Base-by-base conservation (phyloP, 306 rosid genomes). In the Luffa acutangula region DNA sequence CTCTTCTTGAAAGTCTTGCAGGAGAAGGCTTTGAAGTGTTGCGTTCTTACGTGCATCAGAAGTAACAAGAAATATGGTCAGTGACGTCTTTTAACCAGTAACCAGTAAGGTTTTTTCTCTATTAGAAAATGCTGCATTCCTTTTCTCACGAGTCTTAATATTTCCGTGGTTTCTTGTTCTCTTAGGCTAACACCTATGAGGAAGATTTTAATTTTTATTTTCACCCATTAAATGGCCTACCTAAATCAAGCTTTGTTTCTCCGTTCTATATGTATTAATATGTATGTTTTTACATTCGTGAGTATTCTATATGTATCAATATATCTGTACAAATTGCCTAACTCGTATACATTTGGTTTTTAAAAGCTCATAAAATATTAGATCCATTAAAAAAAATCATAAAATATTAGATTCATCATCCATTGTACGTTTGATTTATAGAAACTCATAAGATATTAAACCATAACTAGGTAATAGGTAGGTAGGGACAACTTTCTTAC, bases 151-250 rank as follows among this genome's bases (percentile, higher is more conserved):
- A 33, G n/a, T 63, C n/a, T 34, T 25, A 2, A 63, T 20, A 63
- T 34, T 76, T 77, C 20, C 41, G 58, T 78, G 81, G 69, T 83
- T 83, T 72, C 84, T 78, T 79, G 76, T 59, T 21, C 57, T 6
- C 3, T 51, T 65, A 36, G 70, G 54, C 49, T 9, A 62, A 45
- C 64, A 31, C 20, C 81, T 8, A 17, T 33, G 1, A 5, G 58
- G 14, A 53, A 31, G 48, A 2, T 46, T 62, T 62, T 63, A 0
- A 53, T 2, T 31, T 60, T 12, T 62, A 62, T 8, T 62, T 62
- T 62, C 33, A 12, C 41, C 42, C 67, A 33, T 20, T 21, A 25
- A 25, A 25, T 0, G 39, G 39, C 17, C 39, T 9, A 56, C 11
- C 17, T 25, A 25, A 25, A 25, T 25, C 31, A 58, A 25, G 9